These are phyloP conservation scores for Exophiala sp. DNA, from an alignment of 2,329 filamentous ascomycete genomes.

Conservation along the genomic window DNA sequence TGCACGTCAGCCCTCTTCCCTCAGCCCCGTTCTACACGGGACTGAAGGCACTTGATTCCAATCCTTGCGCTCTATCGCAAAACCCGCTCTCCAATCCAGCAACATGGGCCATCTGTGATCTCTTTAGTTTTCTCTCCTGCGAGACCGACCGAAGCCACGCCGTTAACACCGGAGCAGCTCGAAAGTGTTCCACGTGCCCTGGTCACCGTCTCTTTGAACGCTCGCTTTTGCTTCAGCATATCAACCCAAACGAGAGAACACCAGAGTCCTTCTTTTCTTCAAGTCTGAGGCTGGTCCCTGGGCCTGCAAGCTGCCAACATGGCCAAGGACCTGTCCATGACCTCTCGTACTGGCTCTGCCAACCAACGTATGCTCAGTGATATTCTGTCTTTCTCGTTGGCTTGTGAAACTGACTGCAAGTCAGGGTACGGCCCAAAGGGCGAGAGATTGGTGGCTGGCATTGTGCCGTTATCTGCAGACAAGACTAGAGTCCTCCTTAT, in stretches of 20 bases:
- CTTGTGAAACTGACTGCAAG: conserved; percentile 8
- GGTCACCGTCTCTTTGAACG: conserved; percentile 19
- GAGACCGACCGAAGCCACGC: conserved; percentile 15
- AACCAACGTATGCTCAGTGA: conserved; percentile 46
- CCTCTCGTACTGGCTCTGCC: conserved; percentile 46
- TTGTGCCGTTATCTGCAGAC: conserved; percentile 84
- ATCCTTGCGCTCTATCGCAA: conserved; percentile 19
- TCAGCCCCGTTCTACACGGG: conserved; percentile 43
- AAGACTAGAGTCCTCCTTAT: conserved; percentile 88
- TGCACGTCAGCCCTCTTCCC: conserved; percentile 29
- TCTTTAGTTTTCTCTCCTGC: conserved; percentile 12
- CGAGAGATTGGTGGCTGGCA: conserved; percentile 90
- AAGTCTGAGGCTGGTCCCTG: conserved; percentile 3
- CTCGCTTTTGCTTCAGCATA: conserved; percentile 11
- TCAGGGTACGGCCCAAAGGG: conserved; percentile 87
- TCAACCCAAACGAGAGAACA: neutral
- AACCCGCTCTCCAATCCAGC: conserved; percentile 6
- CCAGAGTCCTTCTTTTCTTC: conserved; percentile 3
- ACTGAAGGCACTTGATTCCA: conserved; percentile 37
- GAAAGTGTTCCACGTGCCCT: conserved; percentile 22
- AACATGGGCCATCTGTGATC: conserved; percentile 33
- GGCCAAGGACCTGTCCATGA: conserved; percentile 35
- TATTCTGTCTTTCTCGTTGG: neutral
- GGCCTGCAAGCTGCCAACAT: conserved; percentile 8
- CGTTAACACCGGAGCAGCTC: conserved; percentile 22